phyloP scores from a whole-genome alignment of 306 rosid genomes.

The Hylodesmum podocarpum region DNA sequence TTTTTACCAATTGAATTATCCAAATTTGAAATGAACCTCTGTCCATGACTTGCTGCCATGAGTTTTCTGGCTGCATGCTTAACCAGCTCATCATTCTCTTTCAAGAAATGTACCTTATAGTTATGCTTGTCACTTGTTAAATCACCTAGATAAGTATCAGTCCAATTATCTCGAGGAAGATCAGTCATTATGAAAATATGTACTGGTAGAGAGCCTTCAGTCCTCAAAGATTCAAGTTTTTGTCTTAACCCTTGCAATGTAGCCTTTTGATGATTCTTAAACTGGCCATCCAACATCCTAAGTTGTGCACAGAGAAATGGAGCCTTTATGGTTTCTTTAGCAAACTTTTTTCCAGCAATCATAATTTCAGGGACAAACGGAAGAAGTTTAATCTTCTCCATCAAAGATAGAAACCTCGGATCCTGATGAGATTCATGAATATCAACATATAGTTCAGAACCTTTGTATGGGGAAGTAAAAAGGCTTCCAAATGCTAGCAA shows the following conservation, averaged over 20 bases:
- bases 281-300: constrained; percentile 85
- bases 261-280: constrained; percentile 82
- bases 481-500: constrained; percentile 92
- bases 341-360: constrained; percentile 58
- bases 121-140: constrained; percentile 45
- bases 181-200: constrained; percentile 85
- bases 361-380: constrained; percentile 72
- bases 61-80: constrained; percentile 53
- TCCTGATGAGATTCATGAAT: constrained; percentile 60
- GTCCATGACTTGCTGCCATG: constrained; percentile 48
- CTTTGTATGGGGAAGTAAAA: constrained; percentile 76
- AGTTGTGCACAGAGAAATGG: constrained; percentile 88
- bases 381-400: constrained; percentile 54
- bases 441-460: constrained; percentile 64
- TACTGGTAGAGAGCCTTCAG: constrained; percentile 48
- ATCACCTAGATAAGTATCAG: constrained; percentile 68
- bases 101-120: constrained; percentile 60
- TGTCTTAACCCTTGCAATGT: constrained; percentile 62
- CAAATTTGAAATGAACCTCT: constrained; percentile 41
- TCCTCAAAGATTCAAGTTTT: constrained; percentile 52
- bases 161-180: constrained; percentile 81
- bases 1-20: constrained; percentile 38
- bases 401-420: constrained; percentile 52
- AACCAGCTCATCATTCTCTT: constrained; percentile 53
- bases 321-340: constrained; percentile 49